Conservation (phyloP, 352 stramenopile genomes). For the Phytopythium aichiense region DNA sequence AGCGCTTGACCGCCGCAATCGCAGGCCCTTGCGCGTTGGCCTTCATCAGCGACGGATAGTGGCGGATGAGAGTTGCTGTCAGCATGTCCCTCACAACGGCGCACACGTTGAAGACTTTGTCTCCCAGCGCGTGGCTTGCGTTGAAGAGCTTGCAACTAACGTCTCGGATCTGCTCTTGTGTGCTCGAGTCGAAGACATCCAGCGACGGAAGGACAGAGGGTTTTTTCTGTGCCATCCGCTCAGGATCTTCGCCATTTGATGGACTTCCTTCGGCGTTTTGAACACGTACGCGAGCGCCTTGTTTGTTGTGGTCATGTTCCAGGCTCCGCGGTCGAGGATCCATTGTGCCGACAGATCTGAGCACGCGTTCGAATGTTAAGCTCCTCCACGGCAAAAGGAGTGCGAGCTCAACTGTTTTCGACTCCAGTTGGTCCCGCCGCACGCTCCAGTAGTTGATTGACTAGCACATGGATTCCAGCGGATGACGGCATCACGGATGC, state of each 20-base stretch:
- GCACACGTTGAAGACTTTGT: conserved; percentile 9
- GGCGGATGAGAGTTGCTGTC: conserved; percentile 9
- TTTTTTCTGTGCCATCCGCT: no score
- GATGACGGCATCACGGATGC: neutral
- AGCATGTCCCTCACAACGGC: conserved; percentile 9
- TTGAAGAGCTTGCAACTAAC: no score
- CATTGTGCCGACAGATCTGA: conserved; percentile 7
- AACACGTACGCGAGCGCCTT: no score
- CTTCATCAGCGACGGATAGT: conserved; percentile 13
- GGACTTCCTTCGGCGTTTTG: no score
- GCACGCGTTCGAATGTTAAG: conserved; percentile 22
- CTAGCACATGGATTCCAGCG: neutral
- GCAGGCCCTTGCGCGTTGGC: neutral
- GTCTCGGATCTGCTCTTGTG: no score
- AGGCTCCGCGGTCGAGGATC: conserved; percentile 32
- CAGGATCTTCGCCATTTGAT: no score
- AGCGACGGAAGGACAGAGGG: no score
- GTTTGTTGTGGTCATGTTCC: no score
- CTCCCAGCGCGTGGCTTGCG: conserved; percentile 8
- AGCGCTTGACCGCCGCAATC: conserved; percentile 3
- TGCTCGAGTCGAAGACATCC: no score
- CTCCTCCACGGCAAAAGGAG: conserved; percentile 17
- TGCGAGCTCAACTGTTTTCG: conserved; percentile 18
- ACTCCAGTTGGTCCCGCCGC: neutral
- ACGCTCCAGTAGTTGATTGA: neutral